Base-by-base conservation (phyloP, 2,329 filamentous ascomycete genomes). In the Claviceps fusiformis region DNA sequence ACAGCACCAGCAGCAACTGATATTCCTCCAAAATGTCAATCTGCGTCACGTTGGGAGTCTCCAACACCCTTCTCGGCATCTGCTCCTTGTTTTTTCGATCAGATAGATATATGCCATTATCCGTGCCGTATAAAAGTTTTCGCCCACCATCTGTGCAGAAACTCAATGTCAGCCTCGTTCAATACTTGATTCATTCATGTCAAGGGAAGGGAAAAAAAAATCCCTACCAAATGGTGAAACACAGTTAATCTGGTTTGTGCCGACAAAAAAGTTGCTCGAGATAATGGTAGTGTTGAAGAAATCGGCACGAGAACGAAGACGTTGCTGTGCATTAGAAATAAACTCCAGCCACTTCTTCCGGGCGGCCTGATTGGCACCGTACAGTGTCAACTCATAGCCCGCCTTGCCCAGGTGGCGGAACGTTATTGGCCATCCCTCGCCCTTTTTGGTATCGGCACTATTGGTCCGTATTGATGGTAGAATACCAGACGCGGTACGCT, bases 1-100 rank as follows among this genome's bases (percentile, higher is more conserved):
- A 87, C 46, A 98, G 77, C 24, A 98, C 89, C 60, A 98, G 76
- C 29, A 98, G 78, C 55, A 98, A 82, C 62, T 90, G 84, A 67
- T 97, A 95, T 70, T 97, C 91, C 69, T 98, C 93, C 46, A 98
- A 77, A 7, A 95, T 91, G 67, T 98, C 93, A 59, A 98, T 86
- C 68, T 98, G 93, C 0, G 92, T 95, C 31, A 98, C 93, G 57
- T 84, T 84, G 58, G 85, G 86, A 55, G 84, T 83, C 65, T 98
- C 93, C 55, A 98, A 79, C 39, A 95, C 89, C 54, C 89, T 83
- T 62, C 83, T 85, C 6, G 93, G 93, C 71, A 67, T 79, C 75
- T 68, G 84, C 72, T 95, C 90, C 70, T 89, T 95, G 46, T 87
- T 85, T 74, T 89, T 92, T 54, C 93, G 86, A 63, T 98, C 93